Evolutionary conservation across 768 basidiomycete genomes (phyloP), one percentile per base, ranked within the genome.

Genomic region (Exidia glandulosa): DNA sequence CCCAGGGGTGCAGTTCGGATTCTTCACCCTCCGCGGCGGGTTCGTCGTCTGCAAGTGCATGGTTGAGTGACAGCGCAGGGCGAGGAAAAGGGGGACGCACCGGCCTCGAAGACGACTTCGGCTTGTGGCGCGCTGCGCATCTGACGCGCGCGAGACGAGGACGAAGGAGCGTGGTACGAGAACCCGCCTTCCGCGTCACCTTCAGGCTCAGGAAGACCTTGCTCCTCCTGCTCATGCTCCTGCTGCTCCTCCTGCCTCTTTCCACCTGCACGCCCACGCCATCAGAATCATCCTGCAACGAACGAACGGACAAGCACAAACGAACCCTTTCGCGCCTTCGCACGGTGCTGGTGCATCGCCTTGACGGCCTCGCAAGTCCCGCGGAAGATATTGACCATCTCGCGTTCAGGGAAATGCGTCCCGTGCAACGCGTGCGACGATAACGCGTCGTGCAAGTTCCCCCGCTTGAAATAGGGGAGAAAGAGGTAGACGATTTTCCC

Each of bases 401-500:
- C 88, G 64, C 81, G 81, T 72, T 99, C 96, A 1, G 92, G 81
- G 69, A 93, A 91, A 60, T 85, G 85, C 45, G 85, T 83, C 30
- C 85, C 83, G 63, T 91, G 90, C 59, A 92, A 84, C 32, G 88
- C 81, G 68, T 94, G 86, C 41, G 84, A 78, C 67, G 92, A 92
- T 63, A 99, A 97, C 32, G 84, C 84, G 68, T 98, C 94, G 80
- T 98, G 96, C 6, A 99, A 79, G 67, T 97, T 98, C 31, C 92
- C 95, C 58, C 87, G 80, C 90, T 92, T 64, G 23, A 59, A 58
- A 59, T 66, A 52, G 0, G 96, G 96, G 4, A 98, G 77, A 78
- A 99, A 98, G 58, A 98, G 84, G 71, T 96, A 97, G 32, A 96
- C 92, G 60, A 97, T 88, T 72, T 95, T 88, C 12, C 92, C 93